Evolutionary conservation across 169 alveolate genomes (phyloP), one percentile per base, ranked within the genome.

Genomic region (Theileria annulata): DNA sequence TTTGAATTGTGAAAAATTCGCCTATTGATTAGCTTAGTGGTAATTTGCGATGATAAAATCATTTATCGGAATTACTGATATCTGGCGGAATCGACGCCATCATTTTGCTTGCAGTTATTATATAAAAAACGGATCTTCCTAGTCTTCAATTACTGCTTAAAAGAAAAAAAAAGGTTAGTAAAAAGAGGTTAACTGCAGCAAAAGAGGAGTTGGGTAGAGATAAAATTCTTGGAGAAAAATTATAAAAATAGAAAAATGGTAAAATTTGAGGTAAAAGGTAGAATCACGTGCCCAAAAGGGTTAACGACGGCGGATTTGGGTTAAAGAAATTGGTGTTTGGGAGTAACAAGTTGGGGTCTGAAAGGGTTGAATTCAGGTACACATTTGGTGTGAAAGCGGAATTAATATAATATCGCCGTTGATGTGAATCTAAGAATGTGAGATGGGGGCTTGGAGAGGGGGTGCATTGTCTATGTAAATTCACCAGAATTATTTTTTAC

Each of bases 381-480:
- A 56, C 66, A 56, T 56, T 25, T 13, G 17, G 33, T 56, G 66
- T 0, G 5, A 19, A 56, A 56, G 33, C 66, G 27, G 35, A 25
- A 21, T 56, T 56, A 56, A 21, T 25, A 56, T 25, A 21, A 25
- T 56, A 25, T 56, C 3, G 2, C 35, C 28, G 35, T 56, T 12
- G 28, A 8, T 56, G 66, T 56, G 66, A 56, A 56, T 56, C 31
- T 21, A 56, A 19, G 35, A 25, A 21, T 56, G 67, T 23, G 27
- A 25, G 67, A 58, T 58, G 67, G 67, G 67, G 67, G 67, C 67
- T 28, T 58, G 67, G 67, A 58, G 49, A 62, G 71, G 71, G 71
- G 71, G 66, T 56, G 66, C 66, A 56, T 56, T 56, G 66, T 56
- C 66, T 56, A 23, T 2, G 42, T 28, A 62, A 27, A 23, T n/a